A percentile compares a stretch with the other conserved stretches of the same genome.
phyloP scores from a whole-genome alignment of 441 rosid species.

The Adansonia gregorii region DNA sequence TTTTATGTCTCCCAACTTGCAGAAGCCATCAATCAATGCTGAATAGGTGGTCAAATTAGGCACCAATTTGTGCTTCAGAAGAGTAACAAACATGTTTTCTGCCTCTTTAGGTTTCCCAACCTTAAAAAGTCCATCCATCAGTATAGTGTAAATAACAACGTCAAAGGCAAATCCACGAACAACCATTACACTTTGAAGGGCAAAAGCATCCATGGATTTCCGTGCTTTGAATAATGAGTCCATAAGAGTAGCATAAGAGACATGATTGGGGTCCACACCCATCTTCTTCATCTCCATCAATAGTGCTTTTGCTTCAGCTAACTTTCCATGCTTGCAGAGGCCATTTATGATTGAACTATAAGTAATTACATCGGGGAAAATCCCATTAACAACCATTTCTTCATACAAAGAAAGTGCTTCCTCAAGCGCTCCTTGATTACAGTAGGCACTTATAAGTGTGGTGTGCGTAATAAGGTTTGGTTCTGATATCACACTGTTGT shows the following conservation, averaged over 20 bases:
- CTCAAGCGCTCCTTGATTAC: constrained; percentile 57
- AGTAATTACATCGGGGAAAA: constrained; percentile 77
- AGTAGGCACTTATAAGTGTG: constrained; percentile 65
- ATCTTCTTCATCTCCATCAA: constrained; percentile 71
- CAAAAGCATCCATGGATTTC: constrained; percentile 57
- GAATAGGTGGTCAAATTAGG: constrained; percentile 68
- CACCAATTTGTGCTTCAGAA: constrained; percentile 53
- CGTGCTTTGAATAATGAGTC: constrained; percentile 74
- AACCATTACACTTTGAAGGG: constrained; percentile 75
- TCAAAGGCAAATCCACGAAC: constrained; percentile 78
- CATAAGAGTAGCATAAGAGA: constrained; percentile 63
- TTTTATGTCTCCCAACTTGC: constrained; percentile 74
- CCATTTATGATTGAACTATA: constrained; percentile 71
- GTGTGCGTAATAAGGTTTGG: constrained; percentile 69
- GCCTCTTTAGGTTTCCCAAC: constrained; percentile 66
- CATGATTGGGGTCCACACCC: constrained; percentile 74
- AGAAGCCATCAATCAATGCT: constrained; percentile 68
- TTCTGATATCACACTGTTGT: constrained; percentile 33
- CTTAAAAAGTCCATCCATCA: constrained; percentile 86
- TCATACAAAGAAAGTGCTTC: constrained; percentile 62
- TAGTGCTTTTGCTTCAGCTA: constrained; percentile 63
- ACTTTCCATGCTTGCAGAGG: constrained; percentile 68
- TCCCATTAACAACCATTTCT: constrained; percentile 61
- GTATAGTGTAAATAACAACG: constrained; percentile 69
- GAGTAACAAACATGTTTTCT: constrained; percentile 50